Evolutionary conservation across 2,329 filamentous ascomycete species (phyloP), one percentile per base, ranked within the genome.

Genomic region (Conoideocrella luteorostrata): DNA sequence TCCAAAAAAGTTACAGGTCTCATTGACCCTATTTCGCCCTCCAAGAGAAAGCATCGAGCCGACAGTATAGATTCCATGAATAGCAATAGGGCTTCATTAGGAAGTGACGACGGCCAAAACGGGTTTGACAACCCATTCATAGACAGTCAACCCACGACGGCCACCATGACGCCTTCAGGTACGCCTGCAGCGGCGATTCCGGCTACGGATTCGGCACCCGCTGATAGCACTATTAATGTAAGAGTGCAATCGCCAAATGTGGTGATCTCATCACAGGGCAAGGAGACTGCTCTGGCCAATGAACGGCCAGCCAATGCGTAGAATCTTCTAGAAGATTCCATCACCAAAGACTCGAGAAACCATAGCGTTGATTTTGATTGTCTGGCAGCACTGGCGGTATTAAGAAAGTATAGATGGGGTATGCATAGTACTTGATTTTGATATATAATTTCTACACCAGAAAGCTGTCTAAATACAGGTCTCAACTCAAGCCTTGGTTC

Each of bases 51-150:
- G 37, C 69, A 72, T 38, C 60, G 70, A 6, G 61, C 68, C 1
- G 63, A 63, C n/a, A 74, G 70, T 44, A 53, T 63, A 9, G 68
- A 70, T 34, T 74, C 71, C 0, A 66, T 74, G 61, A 65, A 66
- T 7, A 72, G 64, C 10, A 72, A 72, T 47, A 59, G 64, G 4
- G 69, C 68, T 0, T 72, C 70, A 1, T 43, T 67, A 4, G 67
- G 66, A 0, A 70, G 68, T 41, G 67, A 69, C n/a, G 63, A 62
- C 21, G 42, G 12, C 6, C 50, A 52, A 37, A 56, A 46, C 28
- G 56, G 50, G 17, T 59, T 61, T 17, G 56, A 57, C n/a, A 56
- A 59, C 24, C 52, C 57, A 2, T 64, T 65, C 40, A 48, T 47
- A 3, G 61, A 58, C 11, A 54, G 53, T 5, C 45, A 57, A 17